Base-by-base conservation (phyloP, 1,139 yeast species). In the Blastobotrys niveus region DNA sequence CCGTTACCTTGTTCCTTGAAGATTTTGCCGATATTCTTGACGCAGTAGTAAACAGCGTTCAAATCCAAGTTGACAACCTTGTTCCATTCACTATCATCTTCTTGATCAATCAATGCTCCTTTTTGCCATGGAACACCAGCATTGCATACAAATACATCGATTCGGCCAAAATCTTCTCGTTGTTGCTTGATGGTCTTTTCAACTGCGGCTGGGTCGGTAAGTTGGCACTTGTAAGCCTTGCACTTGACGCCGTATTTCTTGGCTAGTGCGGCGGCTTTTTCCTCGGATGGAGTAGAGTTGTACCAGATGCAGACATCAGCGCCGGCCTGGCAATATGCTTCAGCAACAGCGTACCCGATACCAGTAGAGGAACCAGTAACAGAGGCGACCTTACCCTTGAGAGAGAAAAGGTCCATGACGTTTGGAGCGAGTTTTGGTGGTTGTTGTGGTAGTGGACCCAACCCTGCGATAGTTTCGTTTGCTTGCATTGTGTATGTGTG, bases 221-320 rank as follows among this genome's bases (percentile, higher is more conserved):
- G 73, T 41, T 80, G 76, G 58, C 85, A 82, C 64, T 80, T 74
- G 71, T 85, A 84, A 17, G 95, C 89, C 63, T 71, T 76, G 52
- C 74, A 75, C 59, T 66, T 74, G 48, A 85, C 82, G 17, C 82
- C 82, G 63, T 82, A 84, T 53, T 75, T 76, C 54, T 76, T 63
- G 33, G 77, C 65, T 31, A 86, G 70, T 40, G 68, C 71, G 49
- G 70, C 71, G 17, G 87, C 89, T 59, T 76, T 71, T 24, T 71
- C 71, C 45, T 77, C 80, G 7, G 84, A 74, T 26, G 84, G 78
- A 52, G 77, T 75, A 34, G 79, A 71, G 62, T 77, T 76, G 71
- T 80, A 82, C 95, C 95, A 85, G 57, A 87, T 73, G 51, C 89
- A 91, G 37, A 87, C 82, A 54, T 84, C 87, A 9, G 95, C 95